A percentile compares a stretch with the other conserved stretches of the same genome.
These are phyloP conservation scores for Cystobasidium slooffiae DNA, from an alignment of 1,284 basidiomycete genomes.

Conservation along the genomic window DNA sequence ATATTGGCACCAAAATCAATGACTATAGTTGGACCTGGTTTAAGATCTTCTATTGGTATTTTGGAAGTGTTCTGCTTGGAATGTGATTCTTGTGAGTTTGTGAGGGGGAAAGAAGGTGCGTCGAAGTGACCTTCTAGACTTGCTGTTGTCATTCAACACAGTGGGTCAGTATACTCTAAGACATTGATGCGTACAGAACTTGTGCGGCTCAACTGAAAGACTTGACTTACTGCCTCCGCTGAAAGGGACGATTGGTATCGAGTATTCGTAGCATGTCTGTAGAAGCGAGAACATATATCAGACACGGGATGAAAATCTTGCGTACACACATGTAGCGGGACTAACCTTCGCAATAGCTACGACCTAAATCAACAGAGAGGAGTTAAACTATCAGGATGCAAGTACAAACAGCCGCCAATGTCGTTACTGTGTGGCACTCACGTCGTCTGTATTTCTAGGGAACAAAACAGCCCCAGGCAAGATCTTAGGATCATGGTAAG, in stretches of 20 bases:
- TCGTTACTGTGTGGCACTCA: conserved; percentile 65
- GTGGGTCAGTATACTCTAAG: neutral
- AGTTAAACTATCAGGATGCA: neutral
- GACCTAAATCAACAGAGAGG: conserved; percentile 19
- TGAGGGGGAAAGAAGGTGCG: conserved; percentile 55
- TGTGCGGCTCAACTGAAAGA: conserved; percentile 56
- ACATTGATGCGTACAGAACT: conserved; percentile 34
- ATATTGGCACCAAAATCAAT: conserved; percentile 77
- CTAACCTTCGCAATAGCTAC: conserved; percentile 34
- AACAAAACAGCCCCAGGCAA: conserved; percentile 52
- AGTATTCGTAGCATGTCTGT: conserved; percentile 65
- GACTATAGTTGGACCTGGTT: conserved; percentile 48
- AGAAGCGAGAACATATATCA: neutral
- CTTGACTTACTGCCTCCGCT: conserved; percentile 64
- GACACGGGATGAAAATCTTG: neutral
- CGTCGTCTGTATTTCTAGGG: conserved; percentile 65
- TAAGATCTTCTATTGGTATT: conserved; percentile 42
- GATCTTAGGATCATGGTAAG: conserved; percentile 49
- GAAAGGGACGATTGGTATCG: conserved; percentile 73
- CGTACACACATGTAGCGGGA: neutral
- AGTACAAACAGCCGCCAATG: no score
- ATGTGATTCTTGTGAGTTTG: conserved; percentile 12
- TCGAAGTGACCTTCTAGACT: conserved; percentile 69
- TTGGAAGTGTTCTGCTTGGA: no score
- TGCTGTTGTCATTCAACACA: conserved; percentile 1